These are phyloP conservation scores for Anisodus tanguticus DNA, from an alignment of 257 asterid genomes.

Conservation along the genomic window DNA sequence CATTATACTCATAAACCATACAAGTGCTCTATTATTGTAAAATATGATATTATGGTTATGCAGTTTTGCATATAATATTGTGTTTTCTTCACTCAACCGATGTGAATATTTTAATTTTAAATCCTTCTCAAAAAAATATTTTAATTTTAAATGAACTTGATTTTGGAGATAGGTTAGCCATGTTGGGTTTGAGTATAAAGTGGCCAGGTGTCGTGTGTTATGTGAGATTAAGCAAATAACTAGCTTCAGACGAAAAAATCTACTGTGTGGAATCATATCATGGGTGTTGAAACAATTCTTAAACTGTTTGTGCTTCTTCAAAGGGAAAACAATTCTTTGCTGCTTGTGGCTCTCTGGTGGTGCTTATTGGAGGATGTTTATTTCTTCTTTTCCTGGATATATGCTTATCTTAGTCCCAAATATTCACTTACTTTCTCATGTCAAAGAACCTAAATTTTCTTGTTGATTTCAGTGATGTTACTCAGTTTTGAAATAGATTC, in stretches of 20 bases:
- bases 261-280: constrained; percentile 15
- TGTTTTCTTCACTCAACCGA: background rate
- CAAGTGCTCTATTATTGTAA: background rate
- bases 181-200: constrained; percentile 5
- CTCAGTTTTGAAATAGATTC: constrained; percentile 20
- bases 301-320: background rate
- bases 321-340: background rate
- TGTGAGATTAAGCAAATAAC: background rate
- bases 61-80: background rate
- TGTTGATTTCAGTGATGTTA: constrained; percentile 14
- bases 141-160: background rate
- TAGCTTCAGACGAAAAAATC: background rate
- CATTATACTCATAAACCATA: background rate
- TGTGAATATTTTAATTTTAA: no score
- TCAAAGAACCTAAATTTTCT: background rate
- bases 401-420: background rate
- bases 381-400: background rate
- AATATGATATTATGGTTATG: background rate
- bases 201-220: background rate
- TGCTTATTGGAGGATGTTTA: background rate
- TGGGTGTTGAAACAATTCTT: background rate
- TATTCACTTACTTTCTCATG: background rate
- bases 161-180: background rate
- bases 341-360: background rate
- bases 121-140: no score